A percentile compares a stretch with the other conserved stretches of the same genome.
Conservation (phyloP, 2,329 filamentous ascomycete genomes). For the Knufia petricola region DNA sequence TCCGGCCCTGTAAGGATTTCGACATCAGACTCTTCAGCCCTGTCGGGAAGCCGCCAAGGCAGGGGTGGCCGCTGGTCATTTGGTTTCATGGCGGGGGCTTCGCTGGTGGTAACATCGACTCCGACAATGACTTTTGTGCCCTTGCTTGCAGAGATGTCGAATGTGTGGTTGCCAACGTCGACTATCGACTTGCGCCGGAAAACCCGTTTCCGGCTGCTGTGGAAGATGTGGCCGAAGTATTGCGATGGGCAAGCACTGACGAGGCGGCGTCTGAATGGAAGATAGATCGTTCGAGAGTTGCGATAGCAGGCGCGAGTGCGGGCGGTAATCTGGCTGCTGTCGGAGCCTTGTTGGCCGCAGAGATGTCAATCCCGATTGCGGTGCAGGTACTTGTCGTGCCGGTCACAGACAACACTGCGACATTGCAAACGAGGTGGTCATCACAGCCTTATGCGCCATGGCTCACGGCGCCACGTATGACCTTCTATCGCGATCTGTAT, state of each 20-base stretch:
- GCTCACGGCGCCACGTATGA: constrained; percentile 28
- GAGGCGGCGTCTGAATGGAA: constrained; percentile 33
- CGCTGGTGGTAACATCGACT: constrained; percentile 48
- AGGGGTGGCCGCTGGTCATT: constrained; percentile 47
- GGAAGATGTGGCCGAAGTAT: constrained; percentile 46
- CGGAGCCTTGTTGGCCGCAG: constrained; percentile 41
- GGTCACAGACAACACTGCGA: constrained; percentile 49
- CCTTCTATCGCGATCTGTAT: constrained; percentile 49
- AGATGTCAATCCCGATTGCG: constrained; percentile 29
- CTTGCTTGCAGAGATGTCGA: constrained; percentile 40
- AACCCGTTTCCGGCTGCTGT: constrained; percentile 48
- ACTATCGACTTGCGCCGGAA: constrained; percentile 50
- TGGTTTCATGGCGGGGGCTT: constrained; percentile 52
- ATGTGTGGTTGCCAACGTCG: constrained; percentile 45
- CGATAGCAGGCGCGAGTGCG: constrained; percentile 42
- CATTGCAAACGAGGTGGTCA: constrained; percentile 21
- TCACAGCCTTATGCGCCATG: constrained; percentile 24
- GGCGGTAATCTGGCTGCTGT: constrained; percentile 44
- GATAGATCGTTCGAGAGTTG: constrained; percentile 35
- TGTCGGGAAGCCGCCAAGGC: constrained; percentile 27
- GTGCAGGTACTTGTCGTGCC: constrained; percentile 48
- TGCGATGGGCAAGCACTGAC: constrained; percentile 37
- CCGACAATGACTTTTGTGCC: constrained; percentile 47
- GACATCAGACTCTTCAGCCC: constrained; percentile 45
- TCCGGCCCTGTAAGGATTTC: constrained; percentile 20